phyloP scores from a whole-genome alignment of 345 rosid species.

The Eutrema heterophyllum region DNA sequence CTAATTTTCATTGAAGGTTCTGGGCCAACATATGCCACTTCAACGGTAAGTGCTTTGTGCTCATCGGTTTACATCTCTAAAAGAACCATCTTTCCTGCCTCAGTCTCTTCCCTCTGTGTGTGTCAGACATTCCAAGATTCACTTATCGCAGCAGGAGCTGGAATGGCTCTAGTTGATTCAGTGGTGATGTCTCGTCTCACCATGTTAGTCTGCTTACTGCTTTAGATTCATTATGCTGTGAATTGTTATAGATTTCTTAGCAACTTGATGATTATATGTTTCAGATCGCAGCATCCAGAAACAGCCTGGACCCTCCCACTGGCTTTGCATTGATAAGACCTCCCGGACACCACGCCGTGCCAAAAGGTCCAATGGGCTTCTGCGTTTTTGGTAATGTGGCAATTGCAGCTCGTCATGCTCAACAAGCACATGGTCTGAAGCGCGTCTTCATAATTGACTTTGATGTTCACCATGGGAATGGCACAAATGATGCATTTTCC shows the following conservation, averaged over 20 bases:
- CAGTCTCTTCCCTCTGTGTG: background rate
- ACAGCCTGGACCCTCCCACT: conserved; percentile 49
- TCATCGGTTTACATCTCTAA: background rate
- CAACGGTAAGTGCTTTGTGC: conserved; percentile 46
- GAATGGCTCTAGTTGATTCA: conserved; percentile 85
- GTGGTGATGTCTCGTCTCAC: conserved; percentile 82
- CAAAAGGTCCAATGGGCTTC: conserved; percentile 97
- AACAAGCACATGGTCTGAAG: conserved; percentile 59
- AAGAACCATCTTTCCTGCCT: conserved; percentile 1
- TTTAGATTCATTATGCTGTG: background rate
- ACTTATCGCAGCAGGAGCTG: conserved; percentile 92
- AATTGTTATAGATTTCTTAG: background rate
- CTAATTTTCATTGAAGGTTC: conserved; percentile 73
- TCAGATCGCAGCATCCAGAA: conserved; percentile 70
- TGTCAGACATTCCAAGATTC: conserved; percentile 86
- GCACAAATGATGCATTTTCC: conserved; percentile 80
- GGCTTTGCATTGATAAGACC: conserved; percentile 95
- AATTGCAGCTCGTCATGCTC: conserved; percentile 92
- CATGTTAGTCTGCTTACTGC: conserved; percentile 41
- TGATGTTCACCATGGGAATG: conserved; percentile 97
- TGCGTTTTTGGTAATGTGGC: conserved; percentile 93
- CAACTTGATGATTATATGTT: background rate
- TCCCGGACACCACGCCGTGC: conserved; percentile 92
- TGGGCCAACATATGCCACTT: conserved; percentile 94
- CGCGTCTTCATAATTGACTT: conserved; percentile 84